Percentiles rank a stretch among this genome's conserved stretches.
These are phyloP conservation scores for Cicer pinnatifidum DNA, from an alignment of 306 rosid genomes.

Conservation along the genomic window DNA sequence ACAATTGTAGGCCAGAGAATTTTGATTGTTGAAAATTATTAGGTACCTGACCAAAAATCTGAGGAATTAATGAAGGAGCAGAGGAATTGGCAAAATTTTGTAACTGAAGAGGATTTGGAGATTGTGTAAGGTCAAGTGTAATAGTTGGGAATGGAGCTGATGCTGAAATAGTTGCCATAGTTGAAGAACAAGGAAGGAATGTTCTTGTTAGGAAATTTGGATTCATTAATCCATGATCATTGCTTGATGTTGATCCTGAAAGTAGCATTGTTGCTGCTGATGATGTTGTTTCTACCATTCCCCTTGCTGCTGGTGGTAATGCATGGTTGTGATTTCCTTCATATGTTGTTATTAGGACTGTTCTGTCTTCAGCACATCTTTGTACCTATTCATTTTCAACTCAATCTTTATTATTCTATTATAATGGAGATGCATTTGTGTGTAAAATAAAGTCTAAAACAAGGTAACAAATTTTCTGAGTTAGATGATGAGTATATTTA, in stretches of 20 bases:
- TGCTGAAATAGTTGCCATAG: conserved; percentile 83
- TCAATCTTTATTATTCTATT: too few species aligned
- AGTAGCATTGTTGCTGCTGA: conserved; percentile 80
- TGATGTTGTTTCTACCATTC: conserved; percentile 82
- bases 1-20: conserved; percentile 71
- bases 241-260: conserved; percentile 81
- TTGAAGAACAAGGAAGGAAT: conserved; percentile 69
- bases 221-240: conserved; percentile 56
- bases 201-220: conserved; percentile 61
- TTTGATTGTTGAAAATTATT: conserved; percentile 58
- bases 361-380: conserved; percentile 80
- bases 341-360: conserved; percentile 75
- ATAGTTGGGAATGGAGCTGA: conserved; percentile 92
- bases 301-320: conserved; percentile 79
- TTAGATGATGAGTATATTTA: too few species aligned
- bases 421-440: too few species aligned
- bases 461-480: too few species aligned
- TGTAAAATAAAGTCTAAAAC: too few species aligned
- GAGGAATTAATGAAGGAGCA: not conserved
- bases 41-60: conserved; percentile 56
- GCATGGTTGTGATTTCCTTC: conserved; percentile 91
- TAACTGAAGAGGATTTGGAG: conserved; percentile 61
- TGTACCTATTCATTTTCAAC: conserved; percentile 62
- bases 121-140: conserved; percentile 77
- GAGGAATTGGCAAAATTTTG: conserved; percentile 15